These are phyloP conservation scores for Saprolegnia parasitica DNA, from an alignment of 352 stramenopile species.

Conservation along the genomic window DNA sequence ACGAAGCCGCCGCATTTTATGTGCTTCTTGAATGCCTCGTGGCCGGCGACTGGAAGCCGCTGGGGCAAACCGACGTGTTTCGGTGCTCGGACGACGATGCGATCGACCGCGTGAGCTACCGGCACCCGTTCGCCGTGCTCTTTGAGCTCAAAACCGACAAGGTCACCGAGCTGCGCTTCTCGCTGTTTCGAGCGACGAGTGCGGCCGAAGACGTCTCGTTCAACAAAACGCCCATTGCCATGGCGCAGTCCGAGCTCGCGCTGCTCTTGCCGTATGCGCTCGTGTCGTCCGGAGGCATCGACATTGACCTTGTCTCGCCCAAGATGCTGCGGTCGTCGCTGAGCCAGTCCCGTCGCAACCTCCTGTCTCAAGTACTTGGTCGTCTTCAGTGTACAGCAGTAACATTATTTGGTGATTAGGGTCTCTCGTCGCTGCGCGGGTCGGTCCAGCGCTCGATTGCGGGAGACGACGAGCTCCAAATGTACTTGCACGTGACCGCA, in stretches of 20 bases:
- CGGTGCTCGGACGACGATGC: not conserved
- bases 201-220: constrained; percentile 17
- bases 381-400: not conserved
- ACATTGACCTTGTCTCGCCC: not conserved
- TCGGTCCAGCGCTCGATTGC: not conserved
- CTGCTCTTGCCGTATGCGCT: constrained; percentile 13
- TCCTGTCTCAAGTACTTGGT: constrained; percentile 2
- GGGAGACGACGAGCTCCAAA: not conserved
- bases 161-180: constrained; percentile 11
- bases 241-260: constrained; percentile 5
- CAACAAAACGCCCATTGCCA: constrained; percentile 8
- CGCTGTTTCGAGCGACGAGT: constrained; percentile 21
- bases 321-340: constrained; percentile 12
- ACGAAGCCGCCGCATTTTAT: constrained; percentile 18
- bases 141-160: constrained; percentile 19
- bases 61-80: constrained; percentile 24
- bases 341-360: constrained; percentile 4
- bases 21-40: constrained; percentile 19
- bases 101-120: not conserved
- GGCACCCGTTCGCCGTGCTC: constrained; percentile 24
- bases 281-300: not conserved
- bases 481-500: constrained; percentile 18
- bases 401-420: constrained; percentile 1
- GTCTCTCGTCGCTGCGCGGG: not conserved
- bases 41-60: not conserved